Percentiles rank a stretch among this genome's conserved stretches.
Evolutionary conservation across 257 asterid species (phyloP).

Genomic region (Lavandula angustifolia): DNA sequence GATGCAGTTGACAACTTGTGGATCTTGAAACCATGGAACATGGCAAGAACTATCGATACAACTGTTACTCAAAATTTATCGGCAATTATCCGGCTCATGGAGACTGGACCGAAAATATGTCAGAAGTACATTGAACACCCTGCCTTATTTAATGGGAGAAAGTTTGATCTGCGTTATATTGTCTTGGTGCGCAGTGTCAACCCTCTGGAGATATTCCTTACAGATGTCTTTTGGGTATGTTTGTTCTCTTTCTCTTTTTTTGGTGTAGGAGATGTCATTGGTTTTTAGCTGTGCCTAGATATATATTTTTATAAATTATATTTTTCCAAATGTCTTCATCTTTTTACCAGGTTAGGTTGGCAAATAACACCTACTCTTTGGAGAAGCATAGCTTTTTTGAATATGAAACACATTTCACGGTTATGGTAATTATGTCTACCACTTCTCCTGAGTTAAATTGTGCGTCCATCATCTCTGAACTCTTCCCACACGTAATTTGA

Average conservation of each 20-base stretch:
- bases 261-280: conserved; percentile 9
- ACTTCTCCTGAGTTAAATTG: conserved; percentile 10
- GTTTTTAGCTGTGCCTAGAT: not conserved
- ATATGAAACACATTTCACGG: conserved; percentile 97
- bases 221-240: conserved; percentile 90
- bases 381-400: conserved; percentile 75
- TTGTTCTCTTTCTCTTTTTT: conserved; percentile 11
- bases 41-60: conserved; percentile 98
- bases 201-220: conserved; percentile 81
- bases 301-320: too few species aligned
- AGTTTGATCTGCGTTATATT: conserved; percentile 90
- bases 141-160: conserved; percentile 80
- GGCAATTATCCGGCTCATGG: conserved; percentile 93
- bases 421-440: conserved; percentile 62
- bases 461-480: conserved; percentile 13
- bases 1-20: conserved; percentile 74
- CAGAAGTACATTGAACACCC: conserved; percentile 98
- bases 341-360: conserved; percentile 78
- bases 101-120: conserved; percentile 95
- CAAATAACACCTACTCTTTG: conserved; percentile 78
- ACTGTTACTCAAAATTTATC: conserved; percentile 74
- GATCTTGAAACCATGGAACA: conserved; percentile 99
- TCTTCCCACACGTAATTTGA: conserved; percentile 3
- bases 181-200: conserved; percentile 74
- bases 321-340: conserved; percentile 1